phyloP scores from a whole-genome alignment of 768 basidiomycete species.

The Boletus huronensis region DNA sequence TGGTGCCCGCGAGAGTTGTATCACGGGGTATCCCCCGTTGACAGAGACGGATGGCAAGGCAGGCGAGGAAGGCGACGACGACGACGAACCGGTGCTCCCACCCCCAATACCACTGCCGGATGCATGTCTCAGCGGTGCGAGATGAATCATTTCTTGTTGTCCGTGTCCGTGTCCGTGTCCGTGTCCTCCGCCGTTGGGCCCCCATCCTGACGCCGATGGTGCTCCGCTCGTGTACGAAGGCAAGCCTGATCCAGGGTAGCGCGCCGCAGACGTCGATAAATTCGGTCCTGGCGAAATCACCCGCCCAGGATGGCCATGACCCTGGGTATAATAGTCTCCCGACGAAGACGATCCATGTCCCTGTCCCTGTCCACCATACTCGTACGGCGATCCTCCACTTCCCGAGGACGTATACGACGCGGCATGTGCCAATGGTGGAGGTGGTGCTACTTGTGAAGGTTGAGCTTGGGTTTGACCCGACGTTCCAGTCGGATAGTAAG shows the following conservation, averaged over 20 bases:
- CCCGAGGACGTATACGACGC: constrained; percentile 23
- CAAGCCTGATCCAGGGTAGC: constrained; percentile 10
- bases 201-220: constrained; percentile 14
- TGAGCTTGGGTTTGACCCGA: constrained; percentile 17
- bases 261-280: constrained; percentile 11
- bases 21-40: constrained; percentile 23
- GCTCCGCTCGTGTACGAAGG: constrained; percentile 7
- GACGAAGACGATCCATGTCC: constrained; percentile 19
- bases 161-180: constrained; percentile 19
- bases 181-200: constrained; percentile 12
- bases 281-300: constrained; percentile 20
- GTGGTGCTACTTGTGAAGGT: constrained; percentile 17
- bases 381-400: constrained; percentile 22
- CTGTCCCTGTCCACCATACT: constrained; percentile 21
- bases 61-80: constrained; percentile 30
- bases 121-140: constrained; percentile 32
- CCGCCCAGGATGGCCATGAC: constrained; percentile 16
- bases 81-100: constrained; percentile 17
- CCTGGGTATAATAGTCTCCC: constrained; percentile 24
- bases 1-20: constrained; percentile 31
- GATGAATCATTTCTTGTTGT: constrained; percentile 34
- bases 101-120: constrained; percentile 3
- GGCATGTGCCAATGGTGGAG: constrained; percentile 19
- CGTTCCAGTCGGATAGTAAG: constrained; percentile 21
- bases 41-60: constrained; percentile 18